Base-by-base conservation (phyloP, 805 yeast species). In the Candida qinlingensis region DNA sequence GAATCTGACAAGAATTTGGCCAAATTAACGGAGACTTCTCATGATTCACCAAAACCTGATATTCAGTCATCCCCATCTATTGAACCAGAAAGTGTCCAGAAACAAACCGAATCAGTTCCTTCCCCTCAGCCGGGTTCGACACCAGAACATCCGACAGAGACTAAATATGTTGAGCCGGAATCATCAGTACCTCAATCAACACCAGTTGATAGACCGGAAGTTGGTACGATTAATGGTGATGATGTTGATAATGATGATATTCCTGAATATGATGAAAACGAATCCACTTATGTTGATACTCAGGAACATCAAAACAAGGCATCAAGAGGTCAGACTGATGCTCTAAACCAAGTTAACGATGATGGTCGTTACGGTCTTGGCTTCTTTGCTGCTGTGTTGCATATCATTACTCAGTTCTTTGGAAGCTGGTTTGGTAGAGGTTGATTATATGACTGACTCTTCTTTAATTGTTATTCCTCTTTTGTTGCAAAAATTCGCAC, bases 391-490 rank as follows among this genome's bases (percentile, higher is more conserved):
- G 53, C 55, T 0, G n/a, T 61, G 4, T 27, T 61, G 11, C 60
- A 54, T 10, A 10, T 60, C 19, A 58, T 61, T 33, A 50, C 58
- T 4, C 48, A 58, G 31, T 58, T 61, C 49, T 59, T 61, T 51
- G 47, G 51, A 38, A 45, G 54, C 9, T 61, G 63, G 63, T 57
- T 57, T 42, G 37, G 37, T 4, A 36, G 41, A 10, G 6, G 10
- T 13, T 11, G 26, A 35, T 30, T 19, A 19, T 19, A 19, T 19
- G 3, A 19, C 19, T 19, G 19, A 19, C 19, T 19, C 19, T 19
- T 19, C 19, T 19, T 19, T 3, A 19, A 3, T 19, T 19, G 19
- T 3, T 19, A 19, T 19, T 19, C 19, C 19, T 19, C 19, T 3
- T 19, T 19, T 19, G 19, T 19, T 19, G 19, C 2, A 19, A 19